Base-by-base conservation (phyloP, 257 asterid genomes). In the Striga asiatica region DNA sequence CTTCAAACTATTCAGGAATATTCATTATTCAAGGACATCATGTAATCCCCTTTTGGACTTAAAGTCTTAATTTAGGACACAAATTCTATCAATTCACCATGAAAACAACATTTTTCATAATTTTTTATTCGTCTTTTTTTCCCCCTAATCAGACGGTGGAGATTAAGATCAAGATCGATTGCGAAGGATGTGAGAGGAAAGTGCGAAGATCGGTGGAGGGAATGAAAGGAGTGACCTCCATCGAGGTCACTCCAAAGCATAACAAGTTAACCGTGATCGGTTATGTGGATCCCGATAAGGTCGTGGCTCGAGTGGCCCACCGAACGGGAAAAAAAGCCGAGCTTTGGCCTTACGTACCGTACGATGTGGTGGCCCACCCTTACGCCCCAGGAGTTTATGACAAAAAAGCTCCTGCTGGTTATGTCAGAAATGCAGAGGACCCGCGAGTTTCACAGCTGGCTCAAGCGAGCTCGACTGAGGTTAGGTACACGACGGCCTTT, bases 281-380 rank as follows among this genome's bases (percentile, higher is more conserved):
- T 4, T 92, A 84, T 14, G 94, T 92, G 0, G 81, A 84, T 4
- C 98, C 98, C 1, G 76, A 77, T 31, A 88, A 84, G 72, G 97
- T 92, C 58, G 86, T 92, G 60, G 63, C 81, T 0, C 95, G 97
- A 0, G 95, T 92, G 50, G 89, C 85, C 8, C 88, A 80, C 58
- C 88, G 98, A 3, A 88, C 98, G 0, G 97, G 97, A 0, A 92
- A 92, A 78, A 88, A 76, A 78, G 95, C 76, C 0, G 98, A 92
- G 83, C 20, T 88, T 1, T 92, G 98, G 98, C 98, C 98, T 0
- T 92, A 88, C n/a, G 88, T 92, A 6, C 95, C 98, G 2, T 92
- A 88, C 52, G 98, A 92, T 53, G 94, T 78, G 0, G 99, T 92
- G 0, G 97, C 64, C 6, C 95, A 92, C 61, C 99, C 99, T 0